Percentiles rank a stretch among this genome's conserved stretches.
These are phyloP conservation scores for Biscutella laevigata DNA, from an alignment of 441 rosid species.

Conservation along the genomic window DNA sequence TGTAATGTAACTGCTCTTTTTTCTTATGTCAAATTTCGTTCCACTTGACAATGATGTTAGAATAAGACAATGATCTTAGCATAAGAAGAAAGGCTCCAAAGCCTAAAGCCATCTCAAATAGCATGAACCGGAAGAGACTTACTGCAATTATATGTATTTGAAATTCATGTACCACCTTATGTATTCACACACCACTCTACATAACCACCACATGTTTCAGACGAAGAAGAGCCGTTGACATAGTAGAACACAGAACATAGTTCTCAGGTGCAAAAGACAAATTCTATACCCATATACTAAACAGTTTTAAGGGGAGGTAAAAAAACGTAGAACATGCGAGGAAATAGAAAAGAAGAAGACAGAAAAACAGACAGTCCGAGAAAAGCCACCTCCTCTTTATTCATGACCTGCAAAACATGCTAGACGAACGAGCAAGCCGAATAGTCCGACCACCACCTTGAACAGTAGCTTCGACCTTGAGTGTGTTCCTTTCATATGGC, in stretches of 20 bases:
- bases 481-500: slow-evolving; percentile 44
- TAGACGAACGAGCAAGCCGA: slow-evolving; percentile 60
- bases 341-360: slow-evolving; percentile 20
- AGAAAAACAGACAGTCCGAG: slow-evolving; percentile 30
- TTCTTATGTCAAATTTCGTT: slow-evolving; percentile 2
- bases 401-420: slow-evolving; percentile 73
- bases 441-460: slow-evolving; percentile 50
- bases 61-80: no score
- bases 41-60: slow-evolving; percentile 10
- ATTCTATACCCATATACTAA: slow-evolving; percentile 43
- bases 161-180: slow-evolving; percentile 45
- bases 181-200: slow-evolving; percentile 70
- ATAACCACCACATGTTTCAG: slow-evolving; percentile 51
- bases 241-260: slow-evolving; percentile 36
- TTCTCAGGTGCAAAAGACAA: slow-evolving; percentile 44
- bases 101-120: not conserved
- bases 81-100: not conserved
- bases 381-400: slow-evolving; percentile 22
- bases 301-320: slow-evolving; percentile 31
- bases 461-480: slow-evolving; percentile 45
- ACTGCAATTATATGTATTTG: slow-evolving; percentile 41
- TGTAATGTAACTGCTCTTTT: slow-evolving; percentile 1
- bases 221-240: slow-evolving; percentile 44
- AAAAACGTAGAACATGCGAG: slow-evolving; percentile 29
- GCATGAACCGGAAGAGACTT: slow-evolving; percentile 9